Percentiles rank a stretch among this genome's conserved stretches.
Conservation (phyloP, 2,329 filamentous ascomycete species). For the Cordyceps militaris region DNA sequence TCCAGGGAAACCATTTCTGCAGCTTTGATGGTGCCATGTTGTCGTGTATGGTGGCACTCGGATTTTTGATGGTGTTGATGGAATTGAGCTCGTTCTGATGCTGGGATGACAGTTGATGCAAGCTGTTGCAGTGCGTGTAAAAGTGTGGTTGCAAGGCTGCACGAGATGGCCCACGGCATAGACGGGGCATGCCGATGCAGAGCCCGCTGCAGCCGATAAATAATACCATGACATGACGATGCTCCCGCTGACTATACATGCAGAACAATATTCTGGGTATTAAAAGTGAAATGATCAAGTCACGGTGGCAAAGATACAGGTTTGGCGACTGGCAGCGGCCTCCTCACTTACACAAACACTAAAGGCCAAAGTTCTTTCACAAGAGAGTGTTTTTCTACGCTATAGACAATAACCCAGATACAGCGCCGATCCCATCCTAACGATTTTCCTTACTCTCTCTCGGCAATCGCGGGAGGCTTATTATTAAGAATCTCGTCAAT, state of each 20-base stretch:
- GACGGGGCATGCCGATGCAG: neutral
- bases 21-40: constrained; percentile 22
- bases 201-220: neutral
- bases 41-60: neutral
- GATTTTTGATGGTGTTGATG: neutral
- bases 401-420: neutral
- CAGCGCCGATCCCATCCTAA: neutral
- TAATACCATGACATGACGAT: neutral
- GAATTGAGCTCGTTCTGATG: neutral
- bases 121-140: neutral
- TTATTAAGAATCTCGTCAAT: constrained; percentile 54
- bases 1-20: constrained; percentile 25
- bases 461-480: constrained; percentile 41
- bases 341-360: neutral
- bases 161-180: neutral
- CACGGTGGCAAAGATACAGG: neutral
- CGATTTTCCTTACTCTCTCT: constrained; percentile 24
- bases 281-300: neutral
- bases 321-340: neutral
- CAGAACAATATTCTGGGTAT: neutral
- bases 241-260: neutral
- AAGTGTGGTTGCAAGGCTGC: neutral
- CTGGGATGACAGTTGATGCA: too few species aligned
- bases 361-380: too few species aligned
- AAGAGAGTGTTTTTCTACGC: neutral